These are phyloP conservation scores for Talaromyces trachyspermus DNA, from an alignment of 495 filamentous ascomycete genomes.

Conservation along the genomic window DNA sequence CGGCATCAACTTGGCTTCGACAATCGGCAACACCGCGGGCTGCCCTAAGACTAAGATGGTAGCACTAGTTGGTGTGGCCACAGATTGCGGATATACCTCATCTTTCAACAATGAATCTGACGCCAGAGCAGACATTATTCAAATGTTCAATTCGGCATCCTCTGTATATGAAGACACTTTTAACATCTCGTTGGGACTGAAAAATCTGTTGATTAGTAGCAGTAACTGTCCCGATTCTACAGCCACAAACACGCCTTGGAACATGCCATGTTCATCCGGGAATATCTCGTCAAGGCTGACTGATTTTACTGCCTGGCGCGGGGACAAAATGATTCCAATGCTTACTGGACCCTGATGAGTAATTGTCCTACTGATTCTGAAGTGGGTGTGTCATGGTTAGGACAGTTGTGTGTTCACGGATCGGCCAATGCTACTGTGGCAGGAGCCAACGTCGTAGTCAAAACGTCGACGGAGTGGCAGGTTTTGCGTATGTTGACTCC, in stretches of 20 bases:
- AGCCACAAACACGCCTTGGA: conserved; percentile 66
- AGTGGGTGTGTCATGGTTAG: conserved; percentile 90
- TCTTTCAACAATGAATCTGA: conserved; percentile 58
- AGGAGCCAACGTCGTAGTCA: conserved; percentile 84
- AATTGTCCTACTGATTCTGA: conserved; percentile 79
- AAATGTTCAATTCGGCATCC: conserved; percentile 79
- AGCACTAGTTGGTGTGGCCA: conserved; percentile 84
- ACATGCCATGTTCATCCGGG: conserved; percentile 56
- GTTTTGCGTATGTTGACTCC: conserved; percentile 68
- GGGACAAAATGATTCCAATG: conserved; percentile 66
- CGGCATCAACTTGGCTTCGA: conserved; percentile 70
- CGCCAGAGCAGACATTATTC: conserved; percentile 62
- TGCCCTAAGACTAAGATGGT: conserved; percentile 86
- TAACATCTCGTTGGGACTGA: conserved; percentile 86
- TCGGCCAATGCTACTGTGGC: conserved; percentile 49
- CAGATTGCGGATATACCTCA: conserved; percentile 74
- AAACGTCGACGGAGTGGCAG: conserved; percentile 83
- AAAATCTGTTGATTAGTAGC: conserved; percentile 72
- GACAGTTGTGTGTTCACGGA: conserved; percentile 69
- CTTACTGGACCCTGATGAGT: conserved; percentile 89
- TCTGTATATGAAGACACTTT: conserved; percentile 81
- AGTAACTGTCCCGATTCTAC: conserved; percentile 58
- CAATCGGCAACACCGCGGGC: conserved; percentile 74
- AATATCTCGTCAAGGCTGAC: conserved; percentile 76
- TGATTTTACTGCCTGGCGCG: conserved; percentile 83